Conservation (phyloP, 2,329 filamentous ascomycete genomes). For the Botrytis byssoidea region DNA sequence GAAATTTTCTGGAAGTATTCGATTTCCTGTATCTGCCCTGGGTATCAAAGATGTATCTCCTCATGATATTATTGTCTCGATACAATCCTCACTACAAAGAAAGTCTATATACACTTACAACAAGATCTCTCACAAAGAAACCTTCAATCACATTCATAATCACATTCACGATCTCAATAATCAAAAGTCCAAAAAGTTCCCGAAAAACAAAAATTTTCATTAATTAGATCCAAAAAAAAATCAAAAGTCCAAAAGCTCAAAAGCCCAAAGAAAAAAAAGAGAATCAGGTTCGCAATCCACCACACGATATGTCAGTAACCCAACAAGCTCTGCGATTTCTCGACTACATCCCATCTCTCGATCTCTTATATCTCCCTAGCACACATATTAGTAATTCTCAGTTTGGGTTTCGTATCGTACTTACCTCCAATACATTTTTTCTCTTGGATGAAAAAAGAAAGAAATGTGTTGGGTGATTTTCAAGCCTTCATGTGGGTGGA, state of each 20-base stretch:
- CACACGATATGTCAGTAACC: not conserved
- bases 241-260: not conserved
- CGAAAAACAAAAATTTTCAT: not conserved
- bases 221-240: not conserved
- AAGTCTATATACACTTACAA: not conserved
- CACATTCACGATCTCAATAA: not conserved
- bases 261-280: not conserved
- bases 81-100: not conserved
- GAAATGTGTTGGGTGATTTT: not conserved
- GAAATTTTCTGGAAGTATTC: no score
- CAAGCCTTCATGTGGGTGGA: not conserved
- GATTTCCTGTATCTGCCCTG: no score
- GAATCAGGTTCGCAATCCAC: constrained; percentile 2
- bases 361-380: not conserved
- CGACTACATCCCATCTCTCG: constrained; percentile 1
- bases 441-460: no score
- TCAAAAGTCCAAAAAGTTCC: not conserved
- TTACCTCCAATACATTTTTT: not conserved
- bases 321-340: not conserved
- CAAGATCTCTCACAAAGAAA: not conserved
- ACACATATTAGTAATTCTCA: not conserved
- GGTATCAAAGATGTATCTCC: not conserved
- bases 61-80: rapidly evolving
- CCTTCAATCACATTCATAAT: not conserved
- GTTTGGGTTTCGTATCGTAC: not conserved